A percentile compares a stretch with the other conserved stretches of the same genome.
Evolutionary conservation across 192 early-diverging fungal species (phyloP).

Genomic region (Coemansia sp.): DNA sequence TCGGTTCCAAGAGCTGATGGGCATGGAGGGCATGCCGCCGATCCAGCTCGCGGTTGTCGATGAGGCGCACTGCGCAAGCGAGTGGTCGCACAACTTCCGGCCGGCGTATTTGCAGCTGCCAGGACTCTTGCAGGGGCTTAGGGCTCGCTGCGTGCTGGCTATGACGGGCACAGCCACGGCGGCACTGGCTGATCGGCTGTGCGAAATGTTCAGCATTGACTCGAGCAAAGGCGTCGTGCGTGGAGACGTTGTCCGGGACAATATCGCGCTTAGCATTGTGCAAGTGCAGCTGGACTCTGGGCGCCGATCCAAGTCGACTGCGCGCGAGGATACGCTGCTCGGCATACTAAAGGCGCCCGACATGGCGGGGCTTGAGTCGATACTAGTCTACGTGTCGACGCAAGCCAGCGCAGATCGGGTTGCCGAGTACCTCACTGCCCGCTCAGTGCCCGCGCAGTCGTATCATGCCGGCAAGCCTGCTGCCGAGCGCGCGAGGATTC

Average conservation of each 20-base stretch:
- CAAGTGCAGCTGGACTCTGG: constrained; percentile 30
- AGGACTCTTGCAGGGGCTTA: constrained; percentile 56
- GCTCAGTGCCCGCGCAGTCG: constrained; percentile 68
- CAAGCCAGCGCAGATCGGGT: constrained; percentile 70
- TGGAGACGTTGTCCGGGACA: constrained; percentile 59
- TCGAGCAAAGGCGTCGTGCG: constrained; percentile 57
- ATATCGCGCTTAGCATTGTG: constrained; percentile 65
- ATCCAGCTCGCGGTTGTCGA: constrained; percentile 73
- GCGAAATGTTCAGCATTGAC: constrained; percentile 64
- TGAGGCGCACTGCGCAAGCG: constrained; percentile 82
- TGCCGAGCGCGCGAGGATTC: constrained; percentile 63
- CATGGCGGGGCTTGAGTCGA: constrained; percentile 59
- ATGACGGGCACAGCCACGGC: constrained; percentile 77
- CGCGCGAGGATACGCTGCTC: constrained; percentile 61
- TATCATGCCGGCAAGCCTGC: constrained; percentile 78
- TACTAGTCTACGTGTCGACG: constrained; percentile 70
- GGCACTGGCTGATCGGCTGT: constrained; percentile 57
- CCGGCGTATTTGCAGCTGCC: constrained; percentile 69
- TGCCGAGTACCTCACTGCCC: constrained; percentile 67
- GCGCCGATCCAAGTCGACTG: constrained; percentile 17
- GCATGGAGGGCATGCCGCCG: constrained; percentile 51
- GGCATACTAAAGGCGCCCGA: constrained; percentile 56
- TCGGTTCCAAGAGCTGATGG: constrained; percentile 62
- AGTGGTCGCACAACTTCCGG: constrained; percentile 88
- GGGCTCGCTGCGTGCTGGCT: constrained; percentile 61